Evolutionary conservation across 2,329 filamentous ascomycete species (phyloP).

Genomic region (Fusarium burgessii): DNA sequence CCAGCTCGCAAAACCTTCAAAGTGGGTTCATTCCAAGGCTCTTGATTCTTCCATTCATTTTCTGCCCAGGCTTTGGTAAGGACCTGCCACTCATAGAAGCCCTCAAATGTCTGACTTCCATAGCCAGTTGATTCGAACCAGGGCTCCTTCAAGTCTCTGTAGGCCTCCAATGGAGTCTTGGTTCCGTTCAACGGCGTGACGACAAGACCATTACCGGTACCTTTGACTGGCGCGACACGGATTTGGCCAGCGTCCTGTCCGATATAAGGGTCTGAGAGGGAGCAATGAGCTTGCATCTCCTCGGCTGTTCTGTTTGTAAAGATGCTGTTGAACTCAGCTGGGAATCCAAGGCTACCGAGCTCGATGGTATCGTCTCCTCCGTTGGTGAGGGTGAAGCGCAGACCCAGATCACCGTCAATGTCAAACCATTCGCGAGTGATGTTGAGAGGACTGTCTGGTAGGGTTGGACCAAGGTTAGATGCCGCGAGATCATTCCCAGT

Average conservation of each 20-base stretch:
- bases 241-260: slow-evolving; percentile 69
- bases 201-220: slow-evolving; percentile 64
- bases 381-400: slow-evolving; percentile 65
- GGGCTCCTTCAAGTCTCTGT: slow-evolving; percentile 63
- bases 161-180: slow-evolving; percentile 64
- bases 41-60: slow-evolving; percentile 63
- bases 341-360: slow-evolving; percentile 68
- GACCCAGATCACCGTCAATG: slow-evolving; percentile 60
- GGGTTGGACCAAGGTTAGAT: slow-evolving; percentile 56
- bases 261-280: slow-evolving; percentile 70
- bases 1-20: slow-evolving; percentile 60
- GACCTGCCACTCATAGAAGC: slow-evolving; percentile 71
- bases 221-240: slow-evolving; percentile 63
- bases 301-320: slow-evolving; percentile 63
- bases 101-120: slow-evolving; percentile 68
- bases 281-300: slow-evolving; percentile 64
- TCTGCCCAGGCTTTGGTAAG: slow-evolving; percentile 66
- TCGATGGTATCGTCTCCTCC: slow-evolving; percentile 57
- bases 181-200: slow-evolving; percentile 64
- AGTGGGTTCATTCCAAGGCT: slow-evolving; percentile 68
- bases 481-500: slow-evolving; percentile 50
- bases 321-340: slow-evolving; percentile 72
- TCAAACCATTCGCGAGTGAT: slow-evolving; percentile 66
- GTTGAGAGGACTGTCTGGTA: slow-evolving; percentile 56
- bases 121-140: slow-evolving; percentile 57